These are phyloP conservation scores for Globisporangium cederbergense DNA, from an alignment of 352 stramenopile genomes.

Conservation along the genomic window DNA sequence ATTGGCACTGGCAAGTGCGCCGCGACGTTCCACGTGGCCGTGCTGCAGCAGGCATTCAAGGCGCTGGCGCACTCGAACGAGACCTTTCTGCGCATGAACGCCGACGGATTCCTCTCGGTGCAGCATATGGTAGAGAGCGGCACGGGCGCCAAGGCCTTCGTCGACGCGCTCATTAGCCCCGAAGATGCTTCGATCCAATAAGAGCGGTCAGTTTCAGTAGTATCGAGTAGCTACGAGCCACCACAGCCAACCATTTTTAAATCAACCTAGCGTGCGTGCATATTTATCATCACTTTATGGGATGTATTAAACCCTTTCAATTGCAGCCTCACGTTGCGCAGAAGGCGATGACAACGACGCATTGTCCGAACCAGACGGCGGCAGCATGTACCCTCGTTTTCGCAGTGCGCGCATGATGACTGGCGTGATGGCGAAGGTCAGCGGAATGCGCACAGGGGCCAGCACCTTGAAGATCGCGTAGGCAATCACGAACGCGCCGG, in stretches of 20 bases:
- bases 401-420: constrained; percentile 66
- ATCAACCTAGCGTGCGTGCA: neutral
- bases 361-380: constrained; percentile 6
- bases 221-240: neutral
- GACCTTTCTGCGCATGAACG: constrained; percentile 81
- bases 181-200: constrained; percentile 57
- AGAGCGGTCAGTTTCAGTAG: neutral
- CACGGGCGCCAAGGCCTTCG: constrained; percentile 72
- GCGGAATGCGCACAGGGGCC: constrained; percentile 66
- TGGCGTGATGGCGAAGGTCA: constrained; percentile 78
- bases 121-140: constrained; percentile 79
- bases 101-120: constrained; percentile 73
- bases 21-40: constrained; percentile 74
- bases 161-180: constrained; percentile 76
- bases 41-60: constrained; percentile 83
- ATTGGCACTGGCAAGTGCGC: constrained; percentile 24
- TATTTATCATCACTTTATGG: neutral
- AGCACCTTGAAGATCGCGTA: constrained; percentile 83
- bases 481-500: constrained; percentile 69
- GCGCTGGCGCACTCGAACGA: constrained; percentile 72
- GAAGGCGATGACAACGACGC: neutral
- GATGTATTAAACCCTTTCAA: neutral
- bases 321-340: neutral
- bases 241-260: constrained; percentile 11
- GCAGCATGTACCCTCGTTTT: constrained; percentile 66